Evolutionary conservation across 192 early-diverging fungal genomes (phyloP).

Genomic region (Mortierella antarctica): DNA sequence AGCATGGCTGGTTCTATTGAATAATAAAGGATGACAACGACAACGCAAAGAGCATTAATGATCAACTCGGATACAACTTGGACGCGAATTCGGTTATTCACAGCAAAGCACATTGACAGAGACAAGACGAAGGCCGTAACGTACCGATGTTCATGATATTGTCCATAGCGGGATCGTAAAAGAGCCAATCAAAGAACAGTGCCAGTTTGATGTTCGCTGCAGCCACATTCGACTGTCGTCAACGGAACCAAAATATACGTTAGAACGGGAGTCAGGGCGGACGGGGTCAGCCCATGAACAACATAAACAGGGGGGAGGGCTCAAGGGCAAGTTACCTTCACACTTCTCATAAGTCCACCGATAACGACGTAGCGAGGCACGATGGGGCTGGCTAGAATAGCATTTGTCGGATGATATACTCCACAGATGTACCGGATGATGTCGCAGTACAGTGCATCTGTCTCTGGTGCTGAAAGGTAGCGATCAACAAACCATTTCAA

Average conservation of each 20-base stretch:
- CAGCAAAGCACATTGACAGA: too few species aligned
- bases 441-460: constrained; percentile 71
- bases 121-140: background rate
- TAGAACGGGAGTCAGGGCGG: background rate
- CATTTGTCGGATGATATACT: constrained; percentile 79
- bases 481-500: constrained; percentile 74
- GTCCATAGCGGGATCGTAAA: constrained; percentile 71
- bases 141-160: constrained; percentile 79
- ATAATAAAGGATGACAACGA: background rate
- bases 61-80: too few species aligned
- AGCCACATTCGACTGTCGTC: constrained; percentile 60
- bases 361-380: constrained; percentile 80
- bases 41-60: background rate
- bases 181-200: constrained; percentile 84
- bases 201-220: constrained; percentile 79
- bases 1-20: constrained; percentile 78
- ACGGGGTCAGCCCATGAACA: background rate
- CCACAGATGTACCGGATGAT: constrained; percentile 80
- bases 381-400: constrained; percentile 73
- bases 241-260: background rate
- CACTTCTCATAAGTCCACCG: constrained; percentile 64
- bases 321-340: constrained; percentile 52
- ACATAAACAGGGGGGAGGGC: background rate
- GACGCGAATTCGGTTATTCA: too few species aligned
- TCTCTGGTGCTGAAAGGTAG: constrained; percentile 66